Conservation (phyloP, 331 rosid genomes). For the Pyrus hybrid region DNA sequence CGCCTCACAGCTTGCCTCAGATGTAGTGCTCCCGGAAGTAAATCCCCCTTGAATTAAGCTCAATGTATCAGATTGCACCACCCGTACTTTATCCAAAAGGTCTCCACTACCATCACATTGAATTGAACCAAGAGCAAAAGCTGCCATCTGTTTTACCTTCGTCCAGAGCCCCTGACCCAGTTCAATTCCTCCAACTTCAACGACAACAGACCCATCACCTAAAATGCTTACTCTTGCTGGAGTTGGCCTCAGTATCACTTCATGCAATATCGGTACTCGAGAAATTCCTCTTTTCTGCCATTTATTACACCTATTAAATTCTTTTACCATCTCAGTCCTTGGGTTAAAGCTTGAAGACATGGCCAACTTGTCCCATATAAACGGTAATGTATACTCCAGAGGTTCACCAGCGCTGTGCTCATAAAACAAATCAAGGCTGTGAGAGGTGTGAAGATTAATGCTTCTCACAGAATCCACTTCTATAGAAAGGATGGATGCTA, state of each 20-base stretch:
- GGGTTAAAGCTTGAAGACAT: constrained; percentile 43
- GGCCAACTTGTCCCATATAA: constrained; percentile 65
- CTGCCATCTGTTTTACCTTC: constrained; percentile 83
- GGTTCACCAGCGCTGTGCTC: constrained; percentile 47
- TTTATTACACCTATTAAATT: constrained; percentile 52
- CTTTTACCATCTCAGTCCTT: constrained; percentile 43
- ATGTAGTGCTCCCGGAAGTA: constrained; percentile 90
- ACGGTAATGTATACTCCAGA: constrained; percentile 72
- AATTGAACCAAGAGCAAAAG: constrained; percentile 58
- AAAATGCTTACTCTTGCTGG: constrained; percentile 84
- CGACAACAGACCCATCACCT: constrained; percentile 60
- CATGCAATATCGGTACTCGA: constrained; percentile 51
- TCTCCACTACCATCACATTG: constrained; percentile 35
- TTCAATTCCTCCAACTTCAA: constrained; percentile 92
- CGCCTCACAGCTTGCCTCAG: constrained; percentile 90
- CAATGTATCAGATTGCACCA: constrained; percentile 68
- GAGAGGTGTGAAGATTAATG: constrained; percentile 62
- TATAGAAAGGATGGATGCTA: constrained; percentile 63
- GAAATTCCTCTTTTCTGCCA: constrained; percentile 87
- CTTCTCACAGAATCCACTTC: constrained; percentile 71
- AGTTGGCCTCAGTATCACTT: constrained; percentile 47
- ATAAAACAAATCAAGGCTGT: constrained; percentile 56
- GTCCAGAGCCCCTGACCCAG: constrained; percentile 99
- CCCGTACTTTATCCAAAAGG: constrained; percentile 59
- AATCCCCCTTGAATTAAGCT: constrained; percentile 85